Conservation (phyloP, 305 asterid genomes). For the Solanum hybrid region DNA sequence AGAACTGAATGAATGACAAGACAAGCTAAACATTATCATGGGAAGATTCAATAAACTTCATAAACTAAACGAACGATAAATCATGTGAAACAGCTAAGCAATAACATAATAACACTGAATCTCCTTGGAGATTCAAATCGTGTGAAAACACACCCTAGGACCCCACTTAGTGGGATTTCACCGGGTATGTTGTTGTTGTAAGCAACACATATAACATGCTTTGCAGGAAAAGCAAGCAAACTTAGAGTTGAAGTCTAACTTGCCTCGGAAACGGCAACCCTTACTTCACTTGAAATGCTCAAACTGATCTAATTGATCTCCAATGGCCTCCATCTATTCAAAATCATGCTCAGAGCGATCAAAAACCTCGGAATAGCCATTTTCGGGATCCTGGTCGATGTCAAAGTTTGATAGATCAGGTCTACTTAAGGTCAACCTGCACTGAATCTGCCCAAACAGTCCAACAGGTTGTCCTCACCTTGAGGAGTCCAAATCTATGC, state of each 20-base stretch:
- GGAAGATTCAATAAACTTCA: neutral
- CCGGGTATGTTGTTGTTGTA: neutral
- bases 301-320: neutral
- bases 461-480: neutral
- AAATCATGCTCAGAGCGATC: neutral
- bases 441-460: neutral
- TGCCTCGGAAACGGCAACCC: neutral
- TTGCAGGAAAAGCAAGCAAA: neutral
- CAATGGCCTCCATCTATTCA: neutral
- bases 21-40: neutral
- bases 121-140: neutral
- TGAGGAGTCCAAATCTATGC: neutral
- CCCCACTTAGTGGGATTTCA: neutral
- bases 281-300: neutral
- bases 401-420: neutral
- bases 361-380: neutral
- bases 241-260: neutral
- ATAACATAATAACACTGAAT: neutral
- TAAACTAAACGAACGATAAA: neutral
- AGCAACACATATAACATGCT: neutral
- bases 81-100: neutral
- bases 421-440: neutral
- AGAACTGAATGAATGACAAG: neutral
- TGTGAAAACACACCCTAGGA: neutral
- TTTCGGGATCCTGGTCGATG: neutral